Percentiles rank a stretch among this genome's conserved stretches.
phyloP scores from a whole-genome alignment of 306 rosid genomes.

The Dryas drummondii region DNA sequence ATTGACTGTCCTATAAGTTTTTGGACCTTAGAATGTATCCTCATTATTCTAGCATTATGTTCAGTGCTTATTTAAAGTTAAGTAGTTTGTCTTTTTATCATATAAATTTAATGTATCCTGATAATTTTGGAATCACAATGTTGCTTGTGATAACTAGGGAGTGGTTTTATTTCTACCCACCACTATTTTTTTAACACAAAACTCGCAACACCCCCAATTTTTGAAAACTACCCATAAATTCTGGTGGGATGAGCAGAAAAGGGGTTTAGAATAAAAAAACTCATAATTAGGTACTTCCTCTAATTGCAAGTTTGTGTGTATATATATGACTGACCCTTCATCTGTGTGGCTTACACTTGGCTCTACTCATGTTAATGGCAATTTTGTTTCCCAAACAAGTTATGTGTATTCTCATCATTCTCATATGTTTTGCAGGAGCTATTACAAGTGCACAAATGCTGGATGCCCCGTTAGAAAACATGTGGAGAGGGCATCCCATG shows the following conservation, averaged over 20 bases:
- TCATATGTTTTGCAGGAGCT: constrained; percentile 66
- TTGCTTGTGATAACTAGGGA: not conserved
- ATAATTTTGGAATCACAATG: not conserved
- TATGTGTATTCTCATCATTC: constrained; percentile 26
- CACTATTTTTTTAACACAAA: not conserved
- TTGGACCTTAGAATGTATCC: not conserved
- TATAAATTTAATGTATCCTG: not conserved
- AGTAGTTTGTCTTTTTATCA: not conserved
- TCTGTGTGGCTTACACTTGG: not conserved
- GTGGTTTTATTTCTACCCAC: not conserved
- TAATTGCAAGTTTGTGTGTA: not conserved
- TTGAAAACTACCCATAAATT: not conserved
- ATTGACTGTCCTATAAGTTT: not conserved
- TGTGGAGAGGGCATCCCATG: constrained; percentile 97
- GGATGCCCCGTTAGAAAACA: constrained; percentile 98
- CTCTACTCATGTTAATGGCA: constrained; percentile 1
- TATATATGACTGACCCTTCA: not conserved
- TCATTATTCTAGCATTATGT: not conserved
- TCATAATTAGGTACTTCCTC: not conserved
- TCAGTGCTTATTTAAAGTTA: not conserved
- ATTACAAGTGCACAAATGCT: constrained; percentile 91
- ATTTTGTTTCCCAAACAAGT: constrained; percentile 9
- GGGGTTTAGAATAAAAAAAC: not conserved
- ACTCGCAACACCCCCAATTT: not conserved
- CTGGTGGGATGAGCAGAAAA: no score